These are phyloP conservation scores for Blastosporella zonata DNA, from an alignment of 1,284 basidiomycete genomes.

Conservation along the genomic window DNA sequence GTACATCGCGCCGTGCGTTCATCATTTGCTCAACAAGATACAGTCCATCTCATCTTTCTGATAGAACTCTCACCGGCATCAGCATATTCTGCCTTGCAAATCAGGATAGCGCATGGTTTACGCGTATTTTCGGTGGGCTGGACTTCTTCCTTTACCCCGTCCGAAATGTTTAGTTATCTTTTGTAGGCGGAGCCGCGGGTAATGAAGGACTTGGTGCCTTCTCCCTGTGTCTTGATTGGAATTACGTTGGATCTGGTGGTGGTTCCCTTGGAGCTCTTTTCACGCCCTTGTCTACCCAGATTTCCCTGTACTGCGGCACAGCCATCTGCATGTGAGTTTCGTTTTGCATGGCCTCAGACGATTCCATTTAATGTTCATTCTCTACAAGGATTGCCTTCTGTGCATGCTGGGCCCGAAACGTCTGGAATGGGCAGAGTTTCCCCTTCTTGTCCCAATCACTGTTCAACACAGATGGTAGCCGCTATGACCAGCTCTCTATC, in stretches of 20 bases:
- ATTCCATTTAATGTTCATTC: neutral
- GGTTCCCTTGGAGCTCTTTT: conserved; percentile 42
- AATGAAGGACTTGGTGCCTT: conserved; percentile 51
- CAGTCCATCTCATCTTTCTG: neutral
- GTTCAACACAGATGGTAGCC: conserved; percentile 38
- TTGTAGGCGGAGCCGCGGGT: conserved; percentile 39
- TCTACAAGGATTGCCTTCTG: conserved; percentile 35
- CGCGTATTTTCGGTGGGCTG: conserved; percentile 48
- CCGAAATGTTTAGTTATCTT: conserved; percentile 8
- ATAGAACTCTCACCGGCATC: conserved; percentile 48
- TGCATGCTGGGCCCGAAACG: conserved; percentile 34
- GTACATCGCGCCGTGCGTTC: conserved; percentile 30
- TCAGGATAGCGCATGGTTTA: conserved; percentile 50
- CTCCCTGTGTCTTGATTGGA: conserved; percentile 56
- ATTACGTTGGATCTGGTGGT: conserved; percentile 46
- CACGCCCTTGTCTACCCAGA: conserved; percentile 41
- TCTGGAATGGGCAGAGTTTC: conserved; percentile 43
- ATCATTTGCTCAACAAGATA: neutral
- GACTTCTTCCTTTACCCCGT: neutral
- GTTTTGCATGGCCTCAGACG: neutral
- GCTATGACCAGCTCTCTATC: conserved; percentile 33
- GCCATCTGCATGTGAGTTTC: conserved; percentile 38
- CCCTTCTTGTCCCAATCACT: conserved; percentile 46
- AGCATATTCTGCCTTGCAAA: conserved; percentile 59
- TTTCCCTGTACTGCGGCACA: conserved; percentile 37